Conservation (phyloP, 148 eudicot genomes). For the Agrostemma githago region DNA sequence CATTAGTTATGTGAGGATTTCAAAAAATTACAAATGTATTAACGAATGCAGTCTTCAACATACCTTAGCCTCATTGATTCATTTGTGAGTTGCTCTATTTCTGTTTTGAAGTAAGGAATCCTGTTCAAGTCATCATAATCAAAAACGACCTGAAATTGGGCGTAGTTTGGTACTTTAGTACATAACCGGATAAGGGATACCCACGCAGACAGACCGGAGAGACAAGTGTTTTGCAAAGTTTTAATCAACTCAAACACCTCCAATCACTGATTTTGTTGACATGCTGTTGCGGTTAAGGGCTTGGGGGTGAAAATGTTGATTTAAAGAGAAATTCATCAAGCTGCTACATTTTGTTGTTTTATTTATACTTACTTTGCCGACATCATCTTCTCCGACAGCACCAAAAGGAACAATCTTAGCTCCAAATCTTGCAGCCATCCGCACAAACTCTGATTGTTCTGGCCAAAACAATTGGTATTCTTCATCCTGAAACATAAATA, state of each 20-base stretch:
- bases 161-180: not conserved
- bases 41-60: not conserved
- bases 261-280: not conserved
- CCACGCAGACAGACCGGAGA: too few species aligned
- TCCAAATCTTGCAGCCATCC: constrained; percentile 87
- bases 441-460: constrained; percentile 64
- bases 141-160: constrained; percentile 29
- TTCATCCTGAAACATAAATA: constrained; percentile 50
- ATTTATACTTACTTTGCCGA: constrained; percentile 45
- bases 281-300: not conserved
- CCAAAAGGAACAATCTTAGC: constrained; percentile 85
- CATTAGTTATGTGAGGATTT: not conserved
- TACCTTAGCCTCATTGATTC: constrained; percentile 47
- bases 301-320: not conserved
- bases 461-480: constrained; percentile 79
- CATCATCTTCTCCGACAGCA: constrained; percentile 79
- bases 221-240: not conserved
- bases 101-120: constrained; percentile 44
- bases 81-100: constrained; percentile 36
- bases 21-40: not conserved
- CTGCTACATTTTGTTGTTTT: not conserved
- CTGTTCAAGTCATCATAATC: constrained; percentile 59
- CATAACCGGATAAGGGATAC: not conserved
- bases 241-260: not conserved
- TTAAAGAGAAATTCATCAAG: not conserved